These are phyloP conservation scores for Candolleomyces aberdarensis DNA, from an alignment of 768 basidiomycete genomes.

Conservation along the genomic window DNA sequence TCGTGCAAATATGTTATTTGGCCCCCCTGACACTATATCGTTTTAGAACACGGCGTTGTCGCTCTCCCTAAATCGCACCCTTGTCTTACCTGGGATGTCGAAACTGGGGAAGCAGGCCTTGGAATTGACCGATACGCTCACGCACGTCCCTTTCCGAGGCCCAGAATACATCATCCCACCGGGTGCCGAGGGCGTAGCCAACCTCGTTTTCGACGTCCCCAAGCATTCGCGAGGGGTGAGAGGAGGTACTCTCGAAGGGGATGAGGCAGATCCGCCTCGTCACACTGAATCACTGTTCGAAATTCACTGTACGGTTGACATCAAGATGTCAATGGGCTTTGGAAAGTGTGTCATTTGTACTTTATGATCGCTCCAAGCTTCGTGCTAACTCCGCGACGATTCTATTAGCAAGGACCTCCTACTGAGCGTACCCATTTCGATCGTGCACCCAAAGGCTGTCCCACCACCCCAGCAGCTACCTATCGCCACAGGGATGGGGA, in stretches of 20 bases:
- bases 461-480: conserved; percentile 25
- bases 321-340: conserved; percentile 68
- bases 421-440: conserved; percentile 58
- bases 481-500: background rate
- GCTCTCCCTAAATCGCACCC: conserved; percentile 55
- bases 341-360: conserved; percentile 49
- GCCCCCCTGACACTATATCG: conserved; percentile 1
- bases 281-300: conserved; percentile 61
- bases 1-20: conserved; percentile 2
- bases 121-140: conserved; percentile 64
- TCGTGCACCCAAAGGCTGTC: conserved; percentile 62
- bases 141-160: conserved; percentile 68
- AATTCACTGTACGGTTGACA: conserved; percentile 56
- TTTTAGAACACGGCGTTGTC: conserved; percentile 65
- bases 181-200: conserved; percentile 74
- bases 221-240: conserved; percentile 58
- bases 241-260: conserved; percentile 60
- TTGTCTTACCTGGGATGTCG: conserved; percentile 49
- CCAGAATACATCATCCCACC: conserved; percentile 73
- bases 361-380: background rate
- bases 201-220: conserved; percentile 80
- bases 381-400: background rate
- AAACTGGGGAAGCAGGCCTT: conserved; percentile 44
- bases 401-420: conserved; percentile 63
- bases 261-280: conserved; percentile 26